Evolutionary conservation across 2,329 filamentous ascomycete genomes (phyloP), one percentile per base, ranked within the genome.

Genomic region (Exophiala xenobiotica): DNA sequence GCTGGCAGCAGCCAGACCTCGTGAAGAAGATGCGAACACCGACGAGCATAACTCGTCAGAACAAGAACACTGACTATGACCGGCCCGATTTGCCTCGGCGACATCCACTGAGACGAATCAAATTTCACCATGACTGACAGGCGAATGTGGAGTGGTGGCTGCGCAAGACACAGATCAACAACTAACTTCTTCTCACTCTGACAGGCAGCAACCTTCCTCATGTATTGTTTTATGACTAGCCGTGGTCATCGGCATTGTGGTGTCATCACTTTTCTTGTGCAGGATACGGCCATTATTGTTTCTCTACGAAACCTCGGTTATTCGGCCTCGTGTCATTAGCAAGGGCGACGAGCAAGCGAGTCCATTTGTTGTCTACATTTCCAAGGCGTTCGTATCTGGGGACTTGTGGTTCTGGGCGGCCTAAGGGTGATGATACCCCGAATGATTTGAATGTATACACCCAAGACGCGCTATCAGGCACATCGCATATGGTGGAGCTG

Each of bases 361-460:
- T 29, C n/a, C n/a, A n/a, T 26, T 14, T 41, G 83, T 84, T 44
- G 79, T 75, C 16, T 85, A 81, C 1, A 82, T 70, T 38, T 73
- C 72, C 61, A 82, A 82, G 8, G 79, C 79, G 66, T 82, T 79
- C 51, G 83, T 71, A 48, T 84, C 79, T 83, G 81, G 44, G 97
- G 77, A 24, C 56, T 49, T 26, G 45, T 57, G 38, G 19, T 57
- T 26, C 43, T 48, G 60, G 59, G 63, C 14, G 66, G 58, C 20
- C 68, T 73, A 39, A 51, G 49, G 43, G 44, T 51, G 40, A 24
- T 50, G 49, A 57, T 57, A 57, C 54, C 57, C 51, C 45, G 47
- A 52, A 20, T 38, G 46, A 35, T 14, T 20, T 22, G 19, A 14
- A 11, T 33, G 29, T 12, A 33, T 11, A 12, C 29, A 33, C 11